These are phyloP conservation scores for Noccaea bulbosa DNA, from an alignment of 345 rosid genomes.

Conservation along the genomic window DNA sequence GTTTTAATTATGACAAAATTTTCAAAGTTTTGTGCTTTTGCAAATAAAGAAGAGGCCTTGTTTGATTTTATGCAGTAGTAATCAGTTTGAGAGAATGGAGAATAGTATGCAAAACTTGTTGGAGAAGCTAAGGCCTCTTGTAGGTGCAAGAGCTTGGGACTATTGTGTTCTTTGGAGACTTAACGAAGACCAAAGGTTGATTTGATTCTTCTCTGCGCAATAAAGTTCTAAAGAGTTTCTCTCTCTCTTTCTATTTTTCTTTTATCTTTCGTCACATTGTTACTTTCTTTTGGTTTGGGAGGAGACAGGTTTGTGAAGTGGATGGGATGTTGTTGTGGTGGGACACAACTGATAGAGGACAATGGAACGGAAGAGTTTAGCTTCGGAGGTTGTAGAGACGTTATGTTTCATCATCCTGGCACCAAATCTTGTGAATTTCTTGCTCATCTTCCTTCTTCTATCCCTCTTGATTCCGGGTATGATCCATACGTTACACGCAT, in stretches of 20 bases:
- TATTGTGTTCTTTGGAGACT: constrained; percentile 84
- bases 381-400: constrained; percentile 72
- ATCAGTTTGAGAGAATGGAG: constrained; percentile 43
- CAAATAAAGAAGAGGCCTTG: background rate
- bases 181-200: constrained; percentile 86
- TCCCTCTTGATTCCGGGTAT: constrained; percentile 71
- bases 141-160: constrained; percentile 76
- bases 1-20: background rate
- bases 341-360: constrained; percentile 49
- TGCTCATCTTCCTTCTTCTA: constrained; percentile 65
- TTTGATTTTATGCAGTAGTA: constrained; percentile 19
- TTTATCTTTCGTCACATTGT: constrained; percentile 23
- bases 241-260: background rate
- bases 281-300: constrained; percentile 6
- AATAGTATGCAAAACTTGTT: constrained; percentile 51
- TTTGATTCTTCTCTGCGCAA: background rate
- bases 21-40: background rate
- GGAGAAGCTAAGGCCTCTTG: constrained; percentile 75
- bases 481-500: background rate
- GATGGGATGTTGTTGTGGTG: constrained; percentile 87
- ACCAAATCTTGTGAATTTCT: constrained; percentile 74
- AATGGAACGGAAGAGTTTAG: constrained; percentile 56
- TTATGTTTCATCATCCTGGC: constrained; percentile 63
- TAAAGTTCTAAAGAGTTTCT: background rate
- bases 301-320: constrained; percentile 60